Percentiles rank a stretch among this genome's conserved stretches.
Conservation (phyloP, 306 rosid genomes). For the Malus orientalis region DNA sequence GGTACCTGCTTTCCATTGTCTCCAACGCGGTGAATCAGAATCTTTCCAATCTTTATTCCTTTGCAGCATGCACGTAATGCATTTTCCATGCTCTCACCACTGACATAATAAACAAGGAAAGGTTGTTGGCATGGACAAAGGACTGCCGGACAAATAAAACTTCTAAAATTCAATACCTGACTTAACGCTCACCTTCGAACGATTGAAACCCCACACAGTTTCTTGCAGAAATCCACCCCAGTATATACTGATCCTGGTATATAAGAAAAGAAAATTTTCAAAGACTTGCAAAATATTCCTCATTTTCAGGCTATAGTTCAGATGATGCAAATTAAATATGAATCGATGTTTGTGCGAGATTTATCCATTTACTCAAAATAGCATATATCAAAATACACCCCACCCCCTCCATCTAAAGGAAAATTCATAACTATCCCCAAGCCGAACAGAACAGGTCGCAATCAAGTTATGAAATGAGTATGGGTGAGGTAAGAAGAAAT, state of each 20-base stretch:
- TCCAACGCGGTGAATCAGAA: constrained; percentile 95
- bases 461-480: not conserved
- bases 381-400: not conserved
- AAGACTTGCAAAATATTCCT: not conserved
- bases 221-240: constrained; percentile 98
- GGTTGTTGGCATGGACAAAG: not conserved
- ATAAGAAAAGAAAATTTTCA: not conserved
- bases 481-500: not conserved
- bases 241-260: constrained; percentile 76
- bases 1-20: constrained; percentile 88
- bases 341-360: not conserved
- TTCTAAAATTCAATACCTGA: constrained; percentile 35
- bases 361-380: not conserved
- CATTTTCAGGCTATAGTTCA: not conserved
- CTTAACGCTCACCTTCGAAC: constrained; percentile 82
- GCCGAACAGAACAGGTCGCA: too few relatives aligned
- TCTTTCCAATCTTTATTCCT: constrained; percentile 97
- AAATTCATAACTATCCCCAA: not conserved
- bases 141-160: not conserved
- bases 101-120: constrained; percentile 30
- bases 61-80: constrained; percentile 98
- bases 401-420: not conserved
- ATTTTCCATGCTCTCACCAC: constrained; percentile 99
- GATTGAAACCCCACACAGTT: constrained; percentile 91
- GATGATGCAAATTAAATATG: not conserved